Base-by-base conservation (phyloP, 495 filamentous ascomycete genomes). In the Astrothelium macrocarpum region DNA sequence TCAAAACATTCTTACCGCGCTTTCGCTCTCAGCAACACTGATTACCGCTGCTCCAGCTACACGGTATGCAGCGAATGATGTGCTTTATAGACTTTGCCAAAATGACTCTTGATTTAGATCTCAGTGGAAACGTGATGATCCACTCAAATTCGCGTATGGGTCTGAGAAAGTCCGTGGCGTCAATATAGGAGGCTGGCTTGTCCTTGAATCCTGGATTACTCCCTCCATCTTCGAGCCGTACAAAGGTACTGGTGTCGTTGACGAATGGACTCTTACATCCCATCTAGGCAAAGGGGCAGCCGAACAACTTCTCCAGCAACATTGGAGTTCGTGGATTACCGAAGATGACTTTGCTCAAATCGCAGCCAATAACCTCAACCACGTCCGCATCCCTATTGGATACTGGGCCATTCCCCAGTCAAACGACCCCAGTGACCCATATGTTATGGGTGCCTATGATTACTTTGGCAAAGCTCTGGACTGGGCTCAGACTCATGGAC, bases 311-410 rank as follows among this genome's bases (percentile, higher is more conserved):
- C 68, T 77, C 42, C 63, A 69, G 26, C 36, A 66, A 16, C 75
- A 77, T 58, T 77, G 75, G 75, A 68, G 72, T 62, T 73, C 75
- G 60, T 91, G 82, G 77, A 85, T 91, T 69, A 87, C 84, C 5
- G 73, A 83, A 65, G 78, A 73, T 43, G 89, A 92, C 72, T 87
- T 92, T 68, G 72, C 77, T 7, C 77, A 85, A 59, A 91, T 92
- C 59, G 82, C 82, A 16, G 71, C 72, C 4, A 76, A 80, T 2
- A 89, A 89, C 16, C 71, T 91, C 66, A 91, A 90, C 72, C 85
- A 89, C 62, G 87, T 91, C 42, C 80, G 89, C 61, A 91, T 93
- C 61, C 89, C 89, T 1, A 80, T 92, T 61, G 89, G 89, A 18
- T 91, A 91, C 71, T 93, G 89, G 89, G 85, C 86, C 36, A 72